These are phyloP conservation scores for Monilinia fructicola DNA, from an alignment of 2,329 filamentous ascomycete species.

Conservation along the genomic window DNA sequence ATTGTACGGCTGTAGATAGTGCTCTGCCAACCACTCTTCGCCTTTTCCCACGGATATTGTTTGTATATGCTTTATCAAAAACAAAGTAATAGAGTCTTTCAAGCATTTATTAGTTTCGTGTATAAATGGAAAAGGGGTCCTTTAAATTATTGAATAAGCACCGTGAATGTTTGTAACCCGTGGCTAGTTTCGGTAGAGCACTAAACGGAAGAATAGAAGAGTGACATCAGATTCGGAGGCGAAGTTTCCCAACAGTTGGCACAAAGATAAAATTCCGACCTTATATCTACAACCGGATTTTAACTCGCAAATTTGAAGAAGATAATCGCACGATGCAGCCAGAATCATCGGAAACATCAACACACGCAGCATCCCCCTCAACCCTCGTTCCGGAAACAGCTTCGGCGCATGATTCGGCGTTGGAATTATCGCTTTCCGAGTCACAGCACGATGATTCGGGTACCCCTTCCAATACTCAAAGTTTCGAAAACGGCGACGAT, in stretches of 20 bases:
- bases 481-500: constrained; percentile 2
- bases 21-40: no score
- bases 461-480: not conserved
- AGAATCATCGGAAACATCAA: not conserved
- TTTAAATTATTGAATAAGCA: no score
- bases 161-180: no score
- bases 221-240: not conserved
- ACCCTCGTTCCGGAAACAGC: not conserved
- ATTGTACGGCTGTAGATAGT: not conserved
- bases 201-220: not conserved
- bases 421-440: not conserved
- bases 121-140: no score
- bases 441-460: not conserved
- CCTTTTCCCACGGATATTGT: not conserved
- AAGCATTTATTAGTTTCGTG: no score
- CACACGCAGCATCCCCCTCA: not conserved
- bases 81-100: not conserved
- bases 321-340: not conserved
- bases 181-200: no score
- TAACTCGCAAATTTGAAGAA: no score
- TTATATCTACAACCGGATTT: no score
- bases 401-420: not conserved
- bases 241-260: not conserved
- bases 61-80: not conserved
- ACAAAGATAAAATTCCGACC: not conserved